These are phyloP conservation scores for Acer campestre DNA, from an alignment of 345 rosid genomes.

Conservation along the genomic window DNA sequence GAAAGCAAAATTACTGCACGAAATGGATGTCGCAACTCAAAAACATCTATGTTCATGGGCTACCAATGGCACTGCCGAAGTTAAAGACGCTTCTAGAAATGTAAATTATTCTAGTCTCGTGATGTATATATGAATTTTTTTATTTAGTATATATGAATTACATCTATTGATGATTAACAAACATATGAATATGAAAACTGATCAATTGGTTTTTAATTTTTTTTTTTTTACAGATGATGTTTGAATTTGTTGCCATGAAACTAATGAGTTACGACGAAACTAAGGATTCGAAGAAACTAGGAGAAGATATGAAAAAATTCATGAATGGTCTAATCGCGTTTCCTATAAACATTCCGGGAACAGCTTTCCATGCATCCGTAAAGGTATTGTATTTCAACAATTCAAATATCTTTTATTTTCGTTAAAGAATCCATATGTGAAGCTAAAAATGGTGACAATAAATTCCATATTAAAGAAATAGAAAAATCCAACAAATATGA, in stretches of 20 bases:
- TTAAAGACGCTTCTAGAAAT: slow-evolving; percentile 26
- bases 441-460: no score
- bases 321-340: slow-evolving; percentile 33
- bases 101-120: slow-evolving; percentile 2
- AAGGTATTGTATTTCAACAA: slow-evolving; percentile 20
- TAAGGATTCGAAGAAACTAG: slow-evolving; percentile 15
- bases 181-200: neutral
- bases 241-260: slow-evolving; percentile 22
- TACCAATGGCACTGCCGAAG: slow-evolving; percentile 2
- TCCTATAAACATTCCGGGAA: slow-evolving; percentile 41
- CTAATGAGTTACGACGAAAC: slow-evolving; percentile 31
- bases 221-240: slow-evolving; percentile 32
- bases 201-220: neutral
- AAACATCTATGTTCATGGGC: slow-evolving; percentile 9
- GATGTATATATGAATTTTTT: no score
- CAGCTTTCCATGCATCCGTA: slow-evolving; percentile 27
- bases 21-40: slow-evolving; percentile 25
- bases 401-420: no score
- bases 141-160: no score
- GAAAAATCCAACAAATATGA: no score
- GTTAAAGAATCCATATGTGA: no score
- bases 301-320: slow-evolving; percentile 10
- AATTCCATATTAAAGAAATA: no score
- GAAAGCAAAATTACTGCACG: slow-evolving; percentile 22
- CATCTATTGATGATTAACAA: no score